Evolutionary conservation across 2,329 filamentous ascomycete genomes (phyloP).

Genomic region (Colletotrichum aenigma): DNA sequence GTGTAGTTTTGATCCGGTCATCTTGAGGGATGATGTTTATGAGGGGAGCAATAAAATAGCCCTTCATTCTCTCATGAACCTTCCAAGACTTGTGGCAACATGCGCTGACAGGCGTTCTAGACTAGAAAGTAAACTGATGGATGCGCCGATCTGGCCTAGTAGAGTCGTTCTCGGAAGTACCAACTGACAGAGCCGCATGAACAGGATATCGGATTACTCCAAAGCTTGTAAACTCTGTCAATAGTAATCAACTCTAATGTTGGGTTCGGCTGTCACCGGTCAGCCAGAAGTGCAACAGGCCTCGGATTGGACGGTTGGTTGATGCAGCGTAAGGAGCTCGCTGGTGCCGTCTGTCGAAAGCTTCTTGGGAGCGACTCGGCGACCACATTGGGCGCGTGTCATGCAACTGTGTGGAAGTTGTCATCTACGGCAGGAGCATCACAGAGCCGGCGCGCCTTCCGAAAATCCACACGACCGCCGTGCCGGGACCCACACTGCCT

Average conservation of each 20-base stretch:
- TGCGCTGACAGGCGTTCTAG: neutral
- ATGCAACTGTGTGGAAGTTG: neutral
- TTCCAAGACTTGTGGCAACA: neutral
- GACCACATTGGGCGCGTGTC: neutral
- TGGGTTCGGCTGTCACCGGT: neutral
- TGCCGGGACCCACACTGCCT: neutral
- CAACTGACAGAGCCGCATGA: neutral
- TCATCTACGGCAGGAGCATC: neutral
- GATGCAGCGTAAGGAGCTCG: neutral
- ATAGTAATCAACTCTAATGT: neutral
- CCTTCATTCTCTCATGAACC: neutral
- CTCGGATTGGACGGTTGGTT: neutral
- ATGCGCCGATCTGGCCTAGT: neutral
- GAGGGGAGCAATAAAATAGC: neutral
- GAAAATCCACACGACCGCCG: neutral
- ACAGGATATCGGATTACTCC: neutral
- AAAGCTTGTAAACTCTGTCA: neutral
- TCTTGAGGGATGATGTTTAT: neutral
- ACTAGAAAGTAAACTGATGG: neutral
- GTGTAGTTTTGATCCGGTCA: neutral
- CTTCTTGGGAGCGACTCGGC: neutral
- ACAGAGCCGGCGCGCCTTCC: neutral
- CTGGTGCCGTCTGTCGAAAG: neutral
- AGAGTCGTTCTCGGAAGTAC: neutral
- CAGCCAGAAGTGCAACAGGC: neutral